Conservation (phyloP, 2,329 filamentous ascomycete species). For the Nothomitra cinnamomea region DNA sequence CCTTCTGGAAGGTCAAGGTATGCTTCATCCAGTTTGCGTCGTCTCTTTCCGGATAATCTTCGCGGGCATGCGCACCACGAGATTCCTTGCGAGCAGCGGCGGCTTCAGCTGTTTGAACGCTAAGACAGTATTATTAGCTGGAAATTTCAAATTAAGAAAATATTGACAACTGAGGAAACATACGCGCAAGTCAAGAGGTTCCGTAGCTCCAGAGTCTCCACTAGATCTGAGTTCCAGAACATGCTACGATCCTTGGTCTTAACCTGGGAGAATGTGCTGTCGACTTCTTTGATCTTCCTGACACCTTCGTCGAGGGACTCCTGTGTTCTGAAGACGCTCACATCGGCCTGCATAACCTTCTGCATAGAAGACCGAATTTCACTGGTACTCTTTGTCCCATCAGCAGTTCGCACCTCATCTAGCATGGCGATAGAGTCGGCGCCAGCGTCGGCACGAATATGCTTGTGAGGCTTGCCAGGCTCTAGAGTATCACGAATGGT, state of each 20-base stretch:
- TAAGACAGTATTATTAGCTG: conserved; percentile 17
- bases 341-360: conserved; percentile 95
- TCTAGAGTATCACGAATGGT: conserved; percentile 90
- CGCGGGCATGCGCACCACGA: conserved; percentile 88
- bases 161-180: conserved; percentile 24
- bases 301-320: conserved; percentile 90
- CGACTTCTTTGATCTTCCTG: conserved; percentile 68
- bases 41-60: conserved; percentile 91
- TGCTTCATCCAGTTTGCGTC: conserved; percentile 99
- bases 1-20: conserved; percentile 89
- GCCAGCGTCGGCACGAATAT: conserved; percentile 70
- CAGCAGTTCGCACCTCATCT: conserved; percentile 68
- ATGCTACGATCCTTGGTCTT: conserved; percentile 97
- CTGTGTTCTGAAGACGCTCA: conserved; percentile 91
- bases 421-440: conserved; percentile 73
- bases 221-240: conserved; percentile 98
- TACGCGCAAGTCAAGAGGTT: conserved; percentile 95
- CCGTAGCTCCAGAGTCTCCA: conserved; percentile 87
- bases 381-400: conserved; percentile 72
- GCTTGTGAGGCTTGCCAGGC: conserved; percentile 64
- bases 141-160: background rate
- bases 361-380: conserved; percentile 89
- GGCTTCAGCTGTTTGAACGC: conserved; percentile 75
- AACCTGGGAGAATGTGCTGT: conserved; percentile 62
- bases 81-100: conserved; percentile 94